phyloP scores from a whole-genome alignment of 2,329 filamentous ascomycete species.

The Ophiostoma pallidulum region DNA sequence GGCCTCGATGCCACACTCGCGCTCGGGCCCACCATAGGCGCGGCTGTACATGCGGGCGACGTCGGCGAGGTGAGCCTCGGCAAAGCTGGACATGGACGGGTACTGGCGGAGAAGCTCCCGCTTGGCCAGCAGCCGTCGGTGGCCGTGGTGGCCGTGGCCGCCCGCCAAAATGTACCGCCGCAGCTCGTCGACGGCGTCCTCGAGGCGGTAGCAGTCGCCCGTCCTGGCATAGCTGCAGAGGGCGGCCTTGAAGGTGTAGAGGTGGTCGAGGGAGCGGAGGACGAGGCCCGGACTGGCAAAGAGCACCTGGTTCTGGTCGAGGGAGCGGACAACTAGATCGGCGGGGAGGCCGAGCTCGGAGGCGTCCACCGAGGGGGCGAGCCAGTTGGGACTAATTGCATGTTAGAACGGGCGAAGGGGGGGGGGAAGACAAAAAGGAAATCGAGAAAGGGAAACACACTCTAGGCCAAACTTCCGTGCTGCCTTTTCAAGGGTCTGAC shows the following conservation, averaged over 20 bases:
- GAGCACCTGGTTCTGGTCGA: constrained; percentile 50
- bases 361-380: constrained; percentile 35
- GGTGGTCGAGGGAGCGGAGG: constrained; percentile 49
- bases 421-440: no score
- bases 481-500: constrained; percentile 41
- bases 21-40: constrained; percentile 43
- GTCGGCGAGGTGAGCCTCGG: constrained; percentile 39
- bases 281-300: constrained; percentile 52
- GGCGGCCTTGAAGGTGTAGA: constrained; percentile 56
- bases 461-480: constrained; percentile 39
- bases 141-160: constrained; percentile 40
- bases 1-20: constrained; percentile 36
- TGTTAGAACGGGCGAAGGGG: background rate
- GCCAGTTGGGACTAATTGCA: constrained; percentile 23
- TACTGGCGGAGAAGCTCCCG: constrained; percentile 46
- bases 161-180: constrained; percentile 48
- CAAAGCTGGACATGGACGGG: constrained; percentile 42
- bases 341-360: constrained; percentile 36
- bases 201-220: constrained; percentile 36
- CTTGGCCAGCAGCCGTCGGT: constrained; percentile 39
- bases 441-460: constrained; percentile 20
- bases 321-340: constrained; percentile 46
- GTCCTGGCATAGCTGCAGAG: constrained; percentile 47
- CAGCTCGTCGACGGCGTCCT: constrained; percentile 55
- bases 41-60: constrained; percentile 47